These are phyloP conservation scores for Trichoderma asperellum DNA, from an alignment of 2,329 filamentous ascomycete genomes.

Conservation along the genomic window DNA sequence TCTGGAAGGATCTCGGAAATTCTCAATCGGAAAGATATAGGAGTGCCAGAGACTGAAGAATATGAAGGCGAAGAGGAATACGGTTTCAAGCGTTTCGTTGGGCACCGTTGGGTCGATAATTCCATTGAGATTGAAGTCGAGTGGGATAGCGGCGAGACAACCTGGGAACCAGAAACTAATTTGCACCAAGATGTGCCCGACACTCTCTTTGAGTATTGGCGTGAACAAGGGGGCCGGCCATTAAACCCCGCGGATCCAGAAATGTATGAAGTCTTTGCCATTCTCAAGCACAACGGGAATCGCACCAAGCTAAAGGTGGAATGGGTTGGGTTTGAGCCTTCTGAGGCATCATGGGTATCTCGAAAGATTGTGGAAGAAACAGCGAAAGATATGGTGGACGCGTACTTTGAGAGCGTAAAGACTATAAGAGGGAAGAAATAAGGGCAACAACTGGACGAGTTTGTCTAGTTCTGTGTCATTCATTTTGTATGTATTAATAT, in stretches of 20 bases:
- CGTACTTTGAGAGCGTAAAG: conserved; percentile 35
- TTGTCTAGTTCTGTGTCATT: background rate
- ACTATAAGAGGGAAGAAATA: conserved; percentile 1
- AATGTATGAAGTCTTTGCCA: conserved; percentile 41
- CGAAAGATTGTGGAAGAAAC: conserved; percentile 35
- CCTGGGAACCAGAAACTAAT: conserved; percentile 43
- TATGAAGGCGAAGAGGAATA: conserved; percentile 26
- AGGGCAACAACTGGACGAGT: too few species aligned
- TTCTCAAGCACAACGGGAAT: conserved; percentile 40
- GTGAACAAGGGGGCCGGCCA: conserved; percentile 39
- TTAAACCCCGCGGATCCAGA: conserved; percentile 39
- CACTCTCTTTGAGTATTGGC: conserved; percentile 42
- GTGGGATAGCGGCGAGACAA: conserved; percentile 39
- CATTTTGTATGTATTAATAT: background rate
- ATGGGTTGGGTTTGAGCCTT: conserved; percentile 42
- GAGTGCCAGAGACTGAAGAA: background rate
- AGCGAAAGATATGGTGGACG: conserved; percentile 36
- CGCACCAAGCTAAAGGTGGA: conserved; percentile 41
- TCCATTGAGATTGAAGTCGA: conserved; percentile 40
- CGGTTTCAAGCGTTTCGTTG: conserved; percentile 34
- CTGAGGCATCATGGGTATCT: conserved; percentile 41
- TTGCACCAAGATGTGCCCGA: conserved; percentile 42
- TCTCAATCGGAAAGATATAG: background rate
- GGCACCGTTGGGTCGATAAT: conserved; percentile 39
- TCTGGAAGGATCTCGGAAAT: conserved; percentile 1